These are phyloP conservation scores for Suillus alpinus DNA, from an alignment of 768 basidiomycete species.

Conservation along the genomic window DNA sequence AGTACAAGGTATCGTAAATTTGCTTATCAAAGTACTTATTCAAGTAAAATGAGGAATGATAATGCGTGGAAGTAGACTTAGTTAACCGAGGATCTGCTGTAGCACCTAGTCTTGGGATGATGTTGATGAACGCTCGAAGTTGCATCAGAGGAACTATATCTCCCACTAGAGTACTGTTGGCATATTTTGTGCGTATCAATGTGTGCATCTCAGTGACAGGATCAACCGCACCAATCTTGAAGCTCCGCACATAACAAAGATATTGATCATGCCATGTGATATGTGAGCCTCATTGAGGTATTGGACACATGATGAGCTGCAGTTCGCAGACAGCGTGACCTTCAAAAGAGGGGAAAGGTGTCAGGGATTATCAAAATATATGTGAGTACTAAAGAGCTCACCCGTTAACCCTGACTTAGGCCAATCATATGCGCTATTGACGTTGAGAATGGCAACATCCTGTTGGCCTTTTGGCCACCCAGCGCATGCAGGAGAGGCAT, in stretches of 20 bases:
- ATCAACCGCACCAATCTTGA: too few relatives aligned
- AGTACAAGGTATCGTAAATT: constrained; percentile 11
- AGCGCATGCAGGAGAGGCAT: too few relatives aligned
- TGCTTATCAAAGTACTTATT: constrained; percentile 36
- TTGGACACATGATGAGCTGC: too few relatives aligned
- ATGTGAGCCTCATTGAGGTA: too few relatives aligned
- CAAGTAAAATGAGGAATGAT: constrained; percentile 22
- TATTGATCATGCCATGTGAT: too few relatives aligned
- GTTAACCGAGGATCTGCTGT: constrained; percentile 24
- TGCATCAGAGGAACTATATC: constrained; percentile 27
- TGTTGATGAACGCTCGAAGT: constrained; percentile 21
- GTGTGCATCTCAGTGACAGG: constrained; percentile 18
- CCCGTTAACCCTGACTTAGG: too few relatives aligned
- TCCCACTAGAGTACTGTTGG: constrained; percentile 18
- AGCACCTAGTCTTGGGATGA: constrained; percentile 27
- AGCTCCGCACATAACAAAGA: too few relatives aligned
- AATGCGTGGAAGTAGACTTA: constrained; percentile 19
- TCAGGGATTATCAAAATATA: background rate
- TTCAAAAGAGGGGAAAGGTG: background rate
- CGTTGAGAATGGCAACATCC: too few relatives aligned
- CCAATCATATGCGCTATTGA: too few relatives aligned
- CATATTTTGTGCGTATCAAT: constrained; percentile 17
- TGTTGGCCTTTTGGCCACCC: too few relatives aligned
- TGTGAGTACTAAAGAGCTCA: background rate
- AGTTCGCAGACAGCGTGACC: too few relatives aligned